A percentile compares a stretch with the other conserved stretches of the same genome.
phyloP scores from a whole-genome alignment of 495 filamentous ascomycete genomes.

The Copromyces sp. region DNA sequence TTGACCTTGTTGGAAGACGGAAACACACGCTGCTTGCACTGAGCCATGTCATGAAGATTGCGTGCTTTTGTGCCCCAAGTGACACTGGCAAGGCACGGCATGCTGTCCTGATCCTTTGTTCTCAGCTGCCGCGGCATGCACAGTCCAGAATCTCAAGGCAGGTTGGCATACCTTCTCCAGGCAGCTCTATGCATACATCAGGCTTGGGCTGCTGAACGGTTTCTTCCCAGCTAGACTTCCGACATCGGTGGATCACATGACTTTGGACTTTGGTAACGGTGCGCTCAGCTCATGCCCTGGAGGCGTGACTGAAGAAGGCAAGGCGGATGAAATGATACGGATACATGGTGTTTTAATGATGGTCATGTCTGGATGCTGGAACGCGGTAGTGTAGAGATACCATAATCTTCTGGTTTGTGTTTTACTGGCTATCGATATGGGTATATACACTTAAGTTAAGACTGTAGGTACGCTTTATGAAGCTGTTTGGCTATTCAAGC shows the following conservation, averaged over 20 bases:
- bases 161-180: not conserved
- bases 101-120: not conserved
- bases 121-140: not conserved
- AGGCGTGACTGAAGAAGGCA: not conserved
- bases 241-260: not conserved
- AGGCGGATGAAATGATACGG: not conserved
- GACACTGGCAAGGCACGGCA: not conserved
- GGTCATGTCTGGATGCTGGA: not conserved
- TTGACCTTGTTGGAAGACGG: not conserved
- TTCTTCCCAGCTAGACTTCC: not conserved
- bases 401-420: not conserved
- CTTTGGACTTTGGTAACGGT: not conserved
- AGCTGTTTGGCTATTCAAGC: not conserved
- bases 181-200: not conserved
- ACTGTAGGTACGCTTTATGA: not conserved
- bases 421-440: not conserved
- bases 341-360: not conserved
- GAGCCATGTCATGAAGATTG: not conserved
- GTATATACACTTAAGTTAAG: not conserved
- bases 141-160: not conserved
- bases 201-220: not conserved
- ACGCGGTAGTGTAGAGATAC: not conserved
- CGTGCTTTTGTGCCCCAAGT: not conserved
- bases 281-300: not conserved
- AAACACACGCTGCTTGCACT: not conserved